Evolutionary conservation across 2,329 filamentous ascomycete genomes (phyloP).

Genomic region (Aspergillus texensis): DNA sequence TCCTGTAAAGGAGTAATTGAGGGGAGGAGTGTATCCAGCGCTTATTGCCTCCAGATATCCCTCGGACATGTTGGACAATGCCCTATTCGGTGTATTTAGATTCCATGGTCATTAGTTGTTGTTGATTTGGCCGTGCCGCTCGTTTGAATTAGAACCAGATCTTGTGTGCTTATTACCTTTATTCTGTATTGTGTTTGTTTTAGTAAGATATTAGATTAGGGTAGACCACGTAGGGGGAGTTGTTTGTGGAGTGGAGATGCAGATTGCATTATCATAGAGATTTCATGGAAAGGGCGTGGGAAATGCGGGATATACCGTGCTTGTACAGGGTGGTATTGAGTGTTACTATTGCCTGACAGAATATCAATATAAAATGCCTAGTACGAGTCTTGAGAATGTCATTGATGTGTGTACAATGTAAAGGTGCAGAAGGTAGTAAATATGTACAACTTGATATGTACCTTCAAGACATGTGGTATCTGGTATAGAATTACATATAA

Average conservation of each 20-base stretch:
- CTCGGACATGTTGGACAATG: not conserved
- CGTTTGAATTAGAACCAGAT: not conserved
- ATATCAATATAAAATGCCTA: too few species aligned
- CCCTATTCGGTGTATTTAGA: not conserved
- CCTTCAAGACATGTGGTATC: not conserved
- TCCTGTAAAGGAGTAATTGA: too few species aligned
- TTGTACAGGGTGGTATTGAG: not conserved
- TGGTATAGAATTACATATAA: not conserved
- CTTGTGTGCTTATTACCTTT: not conserved
- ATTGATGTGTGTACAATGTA: not conserved
- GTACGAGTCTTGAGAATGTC: accelerated
- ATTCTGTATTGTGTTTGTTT: too few species aligned
- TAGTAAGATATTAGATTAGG: too few species aligned
- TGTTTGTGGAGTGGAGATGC: too few species aligned
- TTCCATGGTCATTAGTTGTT: not conserved
- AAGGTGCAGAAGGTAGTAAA: not conserved
- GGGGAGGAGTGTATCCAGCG: not conserved
- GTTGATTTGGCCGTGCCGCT: not conserved
- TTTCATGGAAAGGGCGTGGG: not conserved
- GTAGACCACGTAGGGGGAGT: too few species aligned
- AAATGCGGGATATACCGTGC: accelerated
- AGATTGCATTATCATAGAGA: not conserved
- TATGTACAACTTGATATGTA: not conserved
- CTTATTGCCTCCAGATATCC: not conserved
- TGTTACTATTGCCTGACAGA: not conserved